Evolutionary conservation across 1,284 basidiomycete genomes (phyloP), one percentile per base, ranked within the genome.

Genomic region (Ustilago hordei): DNA sequence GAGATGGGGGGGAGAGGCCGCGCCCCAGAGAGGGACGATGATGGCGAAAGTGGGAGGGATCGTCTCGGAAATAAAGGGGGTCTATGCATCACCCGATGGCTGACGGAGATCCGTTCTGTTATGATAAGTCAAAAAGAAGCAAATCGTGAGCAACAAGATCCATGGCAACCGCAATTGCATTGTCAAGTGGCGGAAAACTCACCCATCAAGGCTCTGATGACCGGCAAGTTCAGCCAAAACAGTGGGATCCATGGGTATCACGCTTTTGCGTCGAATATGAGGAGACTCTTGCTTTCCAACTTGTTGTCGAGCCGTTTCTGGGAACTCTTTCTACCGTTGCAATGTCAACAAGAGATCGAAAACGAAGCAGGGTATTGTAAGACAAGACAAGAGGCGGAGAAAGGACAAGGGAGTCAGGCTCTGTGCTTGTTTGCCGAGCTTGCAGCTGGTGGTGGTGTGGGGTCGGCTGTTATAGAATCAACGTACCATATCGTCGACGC

Each of bases 201-300:
- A 75, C 72, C 63, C 75, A 47, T 81, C 81, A 32, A 80, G 60
- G 54, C 75, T 76, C 69, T 86, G 86, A 75, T 87, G 86, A n/a
- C 81, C 79, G 4, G 83, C 80, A 47, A 87, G 75, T 71, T 87
- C 86, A 59, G 81, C 80, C 55, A 87, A 70, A 15, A 87, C 85
- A 17, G 81, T 80, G 9, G 86, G 83, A 64, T 87, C 86, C 69
- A 87, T 83, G 34, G 87, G 87, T 59, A 87, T 87, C 19, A 86
- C 86, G 36, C 83, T 85, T 75, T 87, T 87, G 50, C 87, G 68
- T 55, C 81, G 59, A 5, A 82, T 78, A 67, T 82, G 81, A 8
- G 80, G 80, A 43, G 74, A 75, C 57, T 81, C 74, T 41, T 66
- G 59, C 57, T 69, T 75, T 58, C 68, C 63, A 45, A 79, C 70